Conservation (phyloP, 805 yeast species). For the Priceomyces castillae region DNA sequence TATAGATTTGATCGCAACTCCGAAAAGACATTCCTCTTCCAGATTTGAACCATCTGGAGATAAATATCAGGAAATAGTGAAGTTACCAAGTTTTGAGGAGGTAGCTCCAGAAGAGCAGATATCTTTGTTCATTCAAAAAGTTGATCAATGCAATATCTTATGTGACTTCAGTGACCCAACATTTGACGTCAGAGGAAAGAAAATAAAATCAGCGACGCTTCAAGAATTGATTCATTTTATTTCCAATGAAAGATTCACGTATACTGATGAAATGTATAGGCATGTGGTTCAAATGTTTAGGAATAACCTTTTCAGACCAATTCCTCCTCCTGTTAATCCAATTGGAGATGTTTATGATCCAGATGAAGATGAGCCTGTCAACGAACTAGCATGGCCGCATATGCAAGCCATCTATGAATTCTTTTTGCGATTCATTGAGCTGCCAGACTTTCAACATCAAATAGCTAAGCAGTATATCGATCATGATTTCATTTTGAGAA, state of each 20-base stretch:
- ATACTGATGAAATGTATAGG: slow-evolving; percentile 86
- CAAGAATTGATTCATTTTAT: slow-evolving; percentile 89
- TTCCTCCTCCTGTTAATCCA: slow-evolving; percentile 98
- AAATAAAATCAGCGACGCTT: slow-evolving; percentile 79
- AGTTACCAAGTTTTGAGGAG: slow-evolving; percentile 84
- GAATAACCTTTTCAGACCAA: slow-evolving; percentile 86
- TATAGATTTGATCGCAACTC: slow-evolving; percentile 72
- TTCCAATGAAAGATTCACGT: slow-evolving; percentile 74
- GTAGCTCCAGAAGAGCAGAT: slow-evolving; percentile 76
- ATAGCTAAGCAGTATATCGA: slow-evolving; percentile 92
- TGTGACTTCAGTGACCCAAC: slow-evolving; percentile 92
- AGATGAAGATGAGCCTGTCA: slow-evolving; percentile 97
- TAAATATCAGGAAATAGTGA: slow-evolving; percentile 49
- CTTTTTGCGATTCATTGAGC: slow-evolving; percentile 86
- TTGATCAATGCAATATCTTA: slow-evolving; percentile 91
- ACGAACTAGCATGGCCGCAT: slow-evolving; percentile 97
- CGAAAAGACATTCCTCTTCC: slow-evolving; percentile 89
- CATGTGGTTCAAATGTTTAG: slow-evolving; percentile 89
- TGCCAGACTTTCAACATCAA: slow-evolving; percentile 91
- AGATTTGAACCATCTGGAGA: slow-evolving; percentile 75
- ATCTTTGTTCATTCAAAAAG: slow-evolving; percentile 77
- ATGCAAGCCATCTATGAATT: slow-evolving; percentile 97
- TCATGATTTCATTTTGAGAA: slow-evolving; percentile 76
- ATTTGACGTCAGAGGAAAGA: slow-evolving; percentile 88
- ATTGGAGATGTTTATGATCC: slow-evolving; percentile 96